Evolutionary conservation across 805 yeast species (phyloP), one percentile per base, ranked within the genome.

Genomic region (Yarrowia deformans): DNA sequence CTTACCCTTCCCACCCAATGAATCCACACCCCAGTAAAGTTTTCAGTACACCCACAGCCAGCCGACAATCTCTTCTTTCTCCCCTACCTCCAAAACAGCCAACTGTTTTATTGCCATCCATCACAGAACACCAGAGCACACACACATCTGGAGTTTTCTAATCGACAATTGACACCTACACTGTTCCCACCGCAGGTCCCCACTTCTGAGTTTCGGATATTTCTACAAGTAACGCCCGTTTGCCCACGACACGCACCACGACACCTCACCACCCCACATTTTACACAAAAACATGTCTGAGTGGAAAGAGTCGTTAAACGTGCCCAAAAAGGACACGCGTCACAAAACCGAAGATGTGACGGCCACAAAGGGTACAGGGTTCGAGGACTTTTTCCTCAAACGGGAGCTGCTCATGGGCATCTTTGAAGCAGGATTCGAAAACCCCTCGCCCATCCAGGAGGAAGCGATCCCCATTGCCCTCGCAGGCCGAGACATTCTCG

Each of bases 381-480:
- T 95, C 77, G 99, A 95, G 80, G 97, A 93, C 77, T 92, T 93
- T 80, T 88, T 88, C 76, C 85, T 95, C 74, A 93, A 92, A 79
- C 88, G 99, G 80, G 97, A 95, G 77, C 84, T 95, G 70, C 82
- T 95, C 77, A 95, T 95, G 99, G 99, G 99, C 43, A 94, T 95
- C 73, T 95, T 93, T 79, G 99, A 95, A 80, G 98, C 98, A 1
- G 99, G 99, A 63, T 95, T 95, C 77, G 99, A 95, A 79, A 92
- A 90, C 77, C 99, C 99, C 7, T 91, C 97, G 39, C 99, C 99
- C 19, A 93, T 95, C 77, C 99, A 95, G 80, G 98, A 94, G 80
- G 98, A 93, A 79, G 87, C 97, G 8, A 95, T 95, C 70, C 99
- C 99, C 2, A 91, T 92, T 76, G 97, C 98, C 0, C 84, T 95